Base-by-base conservation (phyloP, 2,329 filamentous ascomycete species). In the Pseudocercospora musae region DNA sequence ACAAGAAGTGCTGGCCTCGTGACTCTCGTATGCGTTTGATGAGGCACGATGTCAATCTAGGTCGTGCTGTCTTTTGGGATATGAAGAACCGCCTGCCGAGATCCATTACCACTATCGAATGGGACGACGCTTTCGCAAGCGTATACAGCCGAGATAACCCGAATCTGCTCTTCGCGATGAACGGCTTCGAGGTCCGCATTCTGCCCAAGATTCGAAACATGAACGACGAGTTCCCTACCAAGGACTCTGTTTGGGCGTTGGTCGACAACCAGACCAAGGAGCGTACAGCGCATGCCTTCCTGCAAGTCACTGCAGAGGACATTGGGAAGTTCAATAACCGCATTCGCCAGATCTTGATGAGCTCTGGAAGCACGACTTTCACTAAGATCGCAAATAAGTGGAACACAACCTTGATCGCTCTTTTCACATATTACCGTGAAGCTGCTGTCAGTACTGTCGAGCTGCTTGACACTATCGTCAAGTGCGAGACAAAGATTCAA, bases 331-430 rank as follows among this genome's bases (percentile, higher is more conserved):
- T 99, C 83, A 99, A 99, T 79, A 99, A 99, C 77, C 89, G 96
- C 46, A 99, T 99, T 73, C 88, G 95, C 63, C 95, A 99, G 74
- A 99, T 99, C 74, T 84, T 99, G 60, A 99, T 99, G 95, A 98
- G 94, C 10, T 98, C 95, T 62, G 96, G 95, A n/a, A 96, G 92
- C 4, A 99, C 95, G 0, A 99, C 95, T 0, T 99, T 99, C 79
- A 99, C 95, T 50, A 99, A 99, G 84, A 99, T 99, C 73, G 95
- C 96, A 52, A 99, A 99, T 80, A 99, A 99, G 80, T 99, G 96
- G 95, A 99, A 99, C 78, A 99, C 95, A 0, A 95, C 92, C 1
- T 79, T 99, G 69, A 99, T 99, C 72, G 93, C 95, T 0, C 85
- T 99, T 25, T 99, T 99, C 79, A 98, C 95, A 0, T 99, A 99